Base-by-base conservation (phyloP, 2,329 filamentous ascomycete genomes). In the Pseudonectria buxi region DNA sequence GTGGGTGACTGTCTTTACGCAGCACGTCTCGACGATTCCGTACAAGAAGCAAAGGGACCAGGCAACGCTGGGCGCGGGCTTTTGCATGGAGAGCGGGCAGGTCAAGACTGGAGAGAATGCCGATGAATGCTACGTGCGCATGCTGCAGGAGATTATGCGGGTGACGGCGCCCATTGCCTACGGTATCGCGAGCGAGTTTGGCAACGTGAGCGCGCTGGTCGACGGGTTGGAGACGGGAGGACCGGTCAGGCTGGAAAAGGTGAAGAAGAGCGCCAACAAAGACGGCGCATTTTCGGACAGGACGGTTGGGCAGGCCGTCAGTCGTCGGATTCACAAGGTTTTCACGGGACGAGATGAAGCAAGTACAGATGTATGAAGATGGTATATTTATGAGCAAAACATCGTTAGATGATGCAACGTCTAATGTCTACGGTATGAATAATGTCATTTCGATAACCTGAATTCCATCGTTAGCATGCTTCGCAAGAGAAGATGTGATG, bases 21-120 rank as follows among this genome's bases (percentile, higher is more conserved):
- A 88, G 51, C 81, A 90, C 54, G 79, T 90, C 32, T 83, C 82
- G 7, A 84, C 80, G 2, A 77, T 83, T 14, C 85, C 83, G 0
- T 89, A 89, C 57, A 76, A 76, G 44, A 72, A 65, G 33, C 68
- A 71, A 46, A 61, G 62, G 14, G 72, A 77, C 36, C 58, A 60
- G 24, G 56, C 61, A 32, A 66, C 65, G 35, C 68, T 72, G 2
- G 66, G 71, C 10, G 78, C 76, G 2, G 69, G 74, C 0, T 90
- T 90, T 56, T 89, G 84, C 60, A 88, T 89, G 81, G 83, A 86
- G 35, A 67, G 69, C 1, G 85, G 85, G 0, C 85, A 90, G 59
- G 81, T 90, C 28, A 77, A 76, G 36, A 75, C 78, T 0, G 85
- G 85, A 18, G 74, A 82, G 18, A 73, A 76, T 28, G 62, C 71